Evolutionary conservation across 2,329 filamentous ascomycete genomes (phyloP).

Genomic region (Aciculosporium take): DNA sequence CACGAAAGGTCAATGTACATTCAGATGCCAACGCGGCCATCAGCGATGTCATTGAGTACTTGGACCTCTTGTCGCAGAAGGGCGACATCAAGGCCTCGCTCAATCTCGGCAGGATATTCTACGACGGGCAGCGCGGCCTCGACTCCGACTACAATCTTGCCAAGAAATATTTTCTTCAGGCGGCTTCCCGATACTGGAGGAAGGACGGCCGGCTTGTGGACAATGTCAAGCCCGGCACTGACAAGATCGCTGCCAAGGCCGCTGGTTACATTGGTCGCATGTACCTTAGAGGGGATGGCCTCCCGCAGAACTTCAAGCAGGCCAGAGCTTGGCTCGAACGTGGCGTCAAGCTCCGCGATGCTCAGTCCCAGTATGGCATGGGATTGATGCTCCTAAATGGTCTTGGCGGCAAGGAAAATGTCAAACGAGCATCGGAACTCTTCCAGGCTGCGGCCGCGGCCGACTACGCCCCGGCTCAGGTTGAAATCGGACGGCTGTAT

Average conservation of each 20-base stretch:
- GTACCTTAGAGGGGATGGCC: constrained; percentile 77
- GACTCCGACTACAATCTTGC: constrained; percentile 60
- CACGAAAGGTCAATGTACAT: constrained; percentile 55
- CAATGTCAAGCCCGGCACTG: constrained; percentile 54
- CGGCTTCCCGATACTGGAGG: constrained; percentile 70
- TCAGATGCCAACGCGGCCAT: constrained; percentile 75
- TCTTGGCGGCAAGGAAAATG: constrained; percentile 54
- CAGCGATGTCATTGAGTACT: constrained; percentile 87
- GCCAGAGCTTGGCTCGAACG: constrained; percentile 75
- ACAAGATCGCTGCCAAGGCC: constrained; percentile 68
- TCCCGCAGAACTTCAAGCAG: constrained; percentile 61
- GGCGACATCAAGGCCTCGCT: constrained; percentile 80
- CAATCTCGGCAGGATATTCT: constrained; percentile 72
- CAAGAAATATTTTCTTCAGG: constrained; percentile 65
- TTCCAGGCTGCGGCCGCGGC: constrained; percentile 72
- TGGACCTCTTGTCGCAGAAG: constrained; percentile 80
- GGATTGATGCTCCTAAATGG: constrained; percentile 75
- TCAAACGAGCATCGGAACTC: constrained; percentile 56
- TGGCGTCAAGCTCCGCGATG: constrained; percentile 60
- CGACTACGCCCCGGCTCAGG: constrained; percentile 66
- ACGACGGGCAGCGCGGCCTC: constrained; percentile 68
- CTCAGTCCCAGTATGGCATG: constrained; percentile 71
- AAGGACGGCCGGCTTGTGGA: constrained; percentile 61
- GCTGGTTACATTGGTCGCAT: constrained; percentile 81
- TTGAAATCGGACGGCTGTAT: constrained; percentile 69